Base-by-base conservation (phyloP, 2,329 filamentous ascomycete species). In the Ophiosphaerella herpotricha region DNA sequence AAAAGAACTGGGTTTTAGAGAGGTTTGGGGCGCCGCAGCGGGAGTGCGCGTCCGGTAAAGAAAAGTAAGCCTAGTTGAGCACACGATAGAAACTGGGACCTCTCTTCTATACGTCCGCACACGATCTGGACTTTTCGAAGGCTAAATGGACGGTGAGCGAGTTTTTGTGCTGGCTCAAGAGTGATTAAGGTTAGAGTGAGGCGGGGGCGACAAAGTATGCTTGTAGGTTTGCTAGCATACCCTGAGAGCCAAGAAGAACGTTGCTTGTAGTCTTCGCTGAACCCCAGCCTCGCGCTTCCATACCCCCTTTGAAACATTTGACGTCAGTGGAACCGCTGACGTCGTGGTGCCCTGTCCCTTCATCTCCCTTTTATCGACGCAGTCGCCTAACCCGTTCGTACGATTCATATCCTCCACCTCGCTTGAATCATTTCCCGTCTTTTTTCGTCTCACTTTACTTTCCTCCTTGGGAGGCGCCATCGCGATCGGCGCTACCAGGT, bases 401-500 rank as follows among this genome's bases (percentile, higher is more conserved):
- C 26, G 26, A 29, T 29, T 29, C 26, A 29, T 21, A 3, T 21
- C 18, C 18, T 21, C 18, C 18, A 21, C 18, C 18, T 21, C 3
- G 18, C 18, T 21, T 21, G 18, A 21, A 21, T 21, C 18, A 21
- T 32, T n/a, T 14, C 39, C 39, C 39, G 23, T 41, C 26, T 11
- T 29, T 29, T 11, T 11, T 29, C 26, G 26, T 29, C 26, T 36
- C 34, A 4, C n/a, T 18, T 36, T n/a, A 36, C 18, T 8, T 18
- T 14, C 34, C 34, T 14, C 6, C 16, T n/a, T 33, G 24, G 23
- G 43, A 39, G 43, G 36, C 43, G 43, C 43, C 39, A 46, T 46
- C 36, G 37, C 12, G 43, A 46, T 46, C 43, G 43, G 26, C 43
- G 34, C 43, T 46, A 46, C 14, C 26, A 11, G 26, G 26, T 29